phyloP scores from a whole-genome alignment of 441 rosid species.

The Brassica hybrid region DNA sequence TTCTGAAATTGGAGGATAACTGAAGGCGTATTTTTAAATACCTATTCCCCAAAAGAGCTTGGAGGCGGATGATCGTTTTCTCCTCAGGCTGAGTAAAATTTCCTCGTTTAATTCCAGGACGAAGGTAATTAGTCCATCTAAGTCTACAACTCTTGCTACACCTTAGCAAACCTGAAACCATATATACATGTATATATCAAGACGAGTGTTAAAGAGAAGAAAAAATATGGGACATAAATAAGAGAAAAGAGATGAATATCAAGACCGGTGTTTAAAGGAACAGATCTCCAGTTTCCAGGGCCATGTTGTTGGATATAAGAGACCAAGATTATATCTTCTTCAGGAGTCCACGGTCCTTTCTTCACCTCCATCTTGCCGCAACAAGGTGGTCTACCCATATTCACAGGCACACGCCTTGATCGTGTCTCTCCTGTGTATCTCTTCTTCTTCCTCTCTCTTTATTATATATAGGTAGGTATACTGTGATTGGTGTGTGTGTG shows the following conservation, averaged over 20 bases:
- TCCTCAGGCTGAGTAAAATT: slow-evolving; percentile 92
- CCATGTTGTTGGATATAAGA: slow-evolving; percentile 95
- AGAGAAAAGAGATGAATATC: slow-evolving; percentile 10
- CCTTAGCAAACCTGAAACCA: slow-evolving; percentile 71
- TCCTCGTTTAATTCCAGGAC: slow-evolving; percentile 96
- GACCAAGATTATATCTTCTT: slow-evolving; percentile 91
- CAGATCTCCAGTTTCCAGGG: slow-evolving; percentile 97
- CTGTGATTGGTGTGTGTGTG: neutral
- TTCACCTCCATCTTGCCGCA: slow-evolving; percentile 86
- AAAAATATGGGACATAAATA: neutral
- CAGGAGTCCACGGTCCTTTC: slow-evolving; percentile 99
- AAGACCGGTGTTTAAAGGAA: slow-evolving; percentile 83
- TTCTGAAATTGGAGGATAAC: neutral
- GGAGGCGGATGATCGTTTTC: slow-evolving; percentile 92
- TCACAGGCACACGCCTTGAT: slow-evolving; percentile 17
- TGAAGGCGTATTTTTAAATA: slow-evolving; percentile 33
- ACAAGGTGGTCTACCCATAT: slow-evolving; percentile 95
- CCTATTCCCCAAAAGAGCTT: slow-evolving; percentile 98
- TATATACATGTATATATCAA: neutral
- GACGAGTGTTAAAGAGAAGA: no score
- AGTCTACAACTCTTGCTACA: slow-evolving; percentile 99
- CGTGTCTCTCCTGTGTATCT: slow-evolving; percentile 17
- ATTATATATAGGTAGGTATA: neutral
- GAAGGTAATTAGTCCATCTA: slow-evolving; percentile 94
- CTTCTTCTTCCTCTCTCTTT: slow-evolving; percentile 6